phyloP scores from a whole-genome alignment of 78 protist genomes.

The Capsaspora owczarzaki region DNA sequence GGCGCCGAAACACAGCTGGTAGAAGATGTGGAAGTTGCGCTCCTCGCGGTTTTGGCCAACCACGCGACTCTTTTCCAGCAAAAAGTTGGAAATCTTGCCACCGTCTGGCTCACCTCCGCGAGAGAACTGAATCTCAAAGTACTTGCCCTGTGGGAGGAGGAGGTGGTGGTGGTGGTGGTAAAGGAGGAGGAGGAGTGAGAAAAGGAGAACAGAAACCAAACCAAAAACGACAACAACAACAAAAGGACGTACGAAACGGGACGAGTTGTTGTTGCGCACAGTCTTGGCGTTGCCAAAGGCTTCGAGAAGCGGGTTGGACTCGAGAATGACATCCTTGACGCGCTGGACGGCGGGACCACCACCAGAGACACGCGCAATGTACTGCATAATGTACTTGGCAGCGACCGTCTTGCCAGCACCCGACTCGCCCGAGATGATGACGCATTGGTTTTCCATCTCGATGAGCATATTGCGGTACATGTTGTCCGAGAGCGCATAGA shows the following conservation, averaged over 20 bases:
- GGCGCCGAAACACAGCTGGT: conserved; percentile 13
- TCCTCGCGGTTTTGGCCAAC: conserved; percentile 16
- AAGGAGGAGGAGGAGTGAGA: background rate
- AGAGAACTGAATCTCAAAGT: conserved; percentile 67
- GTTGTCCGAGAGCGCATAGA: conserved; percentile 77
- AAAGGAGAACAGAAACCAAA: background rate
- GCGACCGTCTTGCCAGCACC: conserved; percentile 78
- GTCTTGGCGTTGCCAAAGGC: conserved; percentile 96
- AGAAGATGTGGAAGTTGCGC: conserved; percentile 39
- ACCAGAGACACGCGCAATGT: conserved; percentile 35
- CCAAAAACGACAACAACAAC: background rate
- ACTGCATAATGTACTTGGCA: conserved; percentile 53
- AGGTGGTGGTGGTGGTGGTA: background rate
- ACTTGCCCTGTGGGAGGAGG: conserved; percentile 43
- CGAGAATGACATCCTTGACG: conserved; percentile 64
- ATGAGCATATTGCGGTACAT: conserved; percentile 51
- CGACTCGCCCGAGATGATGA: conserved; percentile 74
- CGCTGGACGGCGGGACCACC: conserved; percentile 39
- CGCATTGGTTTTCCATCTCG: conserved; percentile 76
- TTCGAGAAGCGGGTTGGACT: conserved; percentile 86
- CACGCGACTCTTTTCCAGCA: conserved; percentile 53
- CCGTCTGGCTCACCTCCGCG: conserved; percentile 74
- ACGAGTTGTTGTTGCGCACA: conserved; percentile 86
- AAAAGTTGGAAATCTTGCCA: conserved; percentile 50
- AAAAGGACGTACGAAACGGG: conserved; percentile 62